phyloP scores from a whole-genome alignment of 2,329 filamentous ascomycete genomes.

The Pestalotiopsis sp. region DNA sequence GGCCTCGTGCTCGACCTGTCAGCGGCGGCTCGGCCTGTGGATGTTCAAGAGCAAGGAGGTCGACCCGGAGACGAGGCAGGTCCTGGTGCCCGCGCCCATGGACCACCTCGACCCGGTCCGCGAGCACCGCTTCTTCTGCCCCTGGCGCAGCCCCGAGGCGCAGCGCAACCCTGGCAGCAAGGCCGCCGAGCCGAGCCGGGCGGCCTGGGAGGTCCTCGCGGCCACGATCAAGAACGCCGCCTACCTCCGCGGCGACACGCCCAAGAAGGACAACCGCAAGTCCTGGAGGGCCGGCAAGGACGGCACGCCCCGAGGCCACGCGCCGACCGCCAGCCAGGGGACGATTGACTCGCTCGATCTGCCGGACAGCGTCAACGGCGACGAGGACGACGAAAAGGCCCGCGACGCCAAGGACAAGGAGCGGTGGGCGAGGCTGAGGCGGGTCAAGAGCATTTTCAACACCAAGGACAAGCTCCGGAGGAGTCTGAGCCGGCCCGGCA shows the following conservation, averaged over 20 bases:
- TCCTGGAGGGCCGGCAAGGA: conserved; percentile 23
- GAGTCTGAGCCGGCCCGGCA: conserved; percentile 44
- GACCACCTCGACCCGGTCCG: conserved; percentile 67
- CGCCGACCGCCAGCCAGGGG: conserved; percentile 2
- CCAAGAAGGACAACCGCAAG: conserved; percentile 26
- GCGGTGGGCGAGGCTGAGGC: conserved; percentile 70
- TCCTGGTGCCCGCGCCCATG: conserved; percentile 63
- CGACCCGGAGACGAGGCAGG: conserved; percentile 48
- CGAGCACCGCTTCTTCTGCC: conserved; percentile 83
- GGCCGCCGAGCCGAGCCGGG: conserved; percentile 35
- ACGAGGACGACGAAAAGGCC: conserved; percentile 45
- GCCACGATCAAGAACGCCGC: conserved; percentile 61
- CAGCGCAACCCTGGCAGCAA: conserved; percentile 55
- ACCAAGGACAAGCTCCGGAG: conserved; percentile 50
- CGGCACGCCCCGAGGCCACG: conserved; percentile 2
- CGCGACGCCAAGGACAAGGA: conserved; percentile 67
- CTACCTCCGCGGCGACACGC: conserved; percentile 44
- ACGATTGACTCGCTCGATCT: conserved; percentile 17
- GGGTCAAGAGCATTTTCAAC: conserved; percentile 72
- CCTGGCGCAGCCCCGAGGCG: conserved; percentile 69
- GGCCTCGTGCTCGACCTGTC: conserved; percentile 81
- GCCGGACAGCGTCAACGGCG: conserved; percentile 29
- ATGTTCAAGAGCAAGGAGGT: conserved; percentile 82
- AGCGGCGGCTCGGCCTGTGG: conserved; percentile 89
- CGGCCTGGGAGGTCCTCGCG: conserved; percentile 58